A percentile compares a stretch with the other conserved stretches of the same genome.
Evolutionary conservation across 2,329 filamentous ascomycete species (phyloP).

Genomic region (Alternaria arborescens): DNA sequence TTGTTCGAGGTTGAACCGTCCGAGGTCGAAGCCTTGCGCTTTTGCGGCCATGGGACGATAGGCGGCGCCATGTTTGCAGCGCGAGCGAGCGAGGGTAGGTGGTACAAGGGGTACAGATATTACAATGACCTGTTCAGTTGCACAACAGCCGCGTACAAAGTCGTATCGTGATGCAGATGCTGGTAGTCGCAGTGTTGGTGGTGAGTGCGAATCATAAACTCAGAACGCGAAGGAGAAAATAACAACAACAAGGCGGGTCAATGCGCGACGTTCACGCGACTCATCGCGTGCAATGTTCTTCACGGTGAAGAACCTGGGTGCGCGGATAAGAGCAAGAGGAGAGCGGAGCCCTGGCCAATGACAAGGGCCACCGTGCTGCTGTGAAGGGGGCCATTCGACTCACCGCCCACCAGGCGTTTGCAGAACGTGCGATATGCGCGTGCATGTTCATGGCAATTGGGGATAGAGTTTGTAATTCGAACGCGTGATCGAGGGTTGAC

Average conservation of each 20-base stretch:
- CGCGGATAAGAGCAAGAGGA: background rate
- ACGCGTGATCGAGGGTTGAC: background rate
- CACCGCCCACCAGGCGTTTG: conserved; percentile 10
- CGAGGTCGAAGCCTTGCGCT: conserved; percentile 12
- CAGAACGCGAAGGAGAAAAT: background rate
- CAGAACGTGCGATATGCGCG: background rate
- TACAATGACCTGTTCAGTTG: background rate
- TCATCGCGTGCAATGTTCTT: background rate
- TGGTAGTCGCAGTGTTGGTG: background rate
- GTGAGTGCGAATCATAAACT: background rate
- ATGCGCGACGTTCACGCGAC: background rate
- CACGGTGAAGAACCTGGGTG: background rate
- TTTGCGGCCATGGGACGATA: background rate
- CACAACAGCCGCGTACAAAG: background rate
- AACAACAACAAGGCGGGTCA: conserved; percentile 1
- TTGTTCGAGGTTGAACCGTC: background rate
- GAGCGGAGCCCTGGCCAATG: background rate
- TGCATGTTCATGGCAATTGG: background rate
- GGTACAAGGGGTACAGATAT: background rate
- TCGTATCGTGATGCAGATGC: background rate
- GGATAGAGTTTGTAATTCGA: too few relatives aligned
- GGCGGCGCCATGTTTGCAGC: background rate
- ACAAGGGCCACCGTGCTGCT: background rate
- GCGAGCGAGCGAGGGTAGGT: background rate
- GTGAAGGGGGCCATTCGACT: conserved; percentile 1